These are phyloP conservation scores for Vachellia pachyceras DNA, from an alignment of 306 rosid genomes.

Conservation along the genomic window DNA sequence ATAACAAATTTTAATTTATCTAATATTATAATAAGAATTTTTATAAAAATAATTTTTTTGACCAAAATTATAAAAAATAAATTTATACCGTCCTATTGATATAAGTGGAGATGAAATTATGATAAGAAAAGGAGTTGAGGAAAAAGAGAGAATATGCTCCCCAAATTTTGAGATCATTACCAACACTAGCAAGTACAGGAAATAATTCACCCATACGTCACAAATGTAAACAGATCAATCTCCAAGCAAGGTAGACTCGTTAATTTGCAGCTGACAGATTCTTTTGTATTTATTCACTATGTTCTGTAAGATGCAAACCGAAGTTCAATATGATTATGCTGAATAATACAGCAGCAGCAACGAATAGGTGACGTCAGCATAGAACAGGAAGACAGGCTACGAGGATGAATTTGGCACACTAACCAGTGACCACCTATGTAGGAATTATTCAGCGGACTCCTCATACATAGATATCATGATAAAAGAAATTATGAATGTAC, in stretches of 20 bases:
- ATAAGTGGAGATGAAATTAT: too few species aligned
- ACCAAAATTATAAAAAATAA: too few species aligned
- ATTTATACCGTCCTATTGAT: too few species aligned
- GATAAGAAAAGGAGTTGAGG: too few species aligned
- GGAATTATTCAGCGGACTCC: background rate
- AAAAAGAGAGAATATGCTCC: too few species aligned
- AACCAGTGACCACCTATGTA: background rate
- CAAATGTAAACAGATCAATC: constrained; percentile 6
- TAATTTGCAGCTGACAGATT: constrained; percentile 7
- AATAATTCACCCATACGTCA: background rate
- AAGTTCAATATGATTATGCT: constrained; percentile 1
- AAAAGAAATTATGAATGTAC: background rate
- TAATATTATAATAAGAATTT: too few species aligned
- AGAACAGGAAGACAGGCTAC: too few species aligned
- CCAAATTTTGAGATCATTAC: background rate
- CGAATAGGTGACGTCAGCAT: background rate
- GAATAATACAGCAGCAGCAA: constrained; percentile 18
- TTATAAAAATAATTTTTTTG: too few species aligned
- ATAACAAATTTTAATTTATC: too few species aligned
- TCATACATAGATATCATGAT: too few species aligned
- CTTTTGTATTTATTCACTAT: background rate
- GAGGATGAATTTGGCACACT: background rate
- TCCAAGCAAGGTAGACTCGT: background rate
- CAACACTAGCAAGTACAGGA: constrained; percentile 11
- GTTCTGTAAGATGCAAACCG: background rate